phyloP scores from a whole-genome alignment of 768 basidiomycete species.

The Pleurotus platypus region DNA sequence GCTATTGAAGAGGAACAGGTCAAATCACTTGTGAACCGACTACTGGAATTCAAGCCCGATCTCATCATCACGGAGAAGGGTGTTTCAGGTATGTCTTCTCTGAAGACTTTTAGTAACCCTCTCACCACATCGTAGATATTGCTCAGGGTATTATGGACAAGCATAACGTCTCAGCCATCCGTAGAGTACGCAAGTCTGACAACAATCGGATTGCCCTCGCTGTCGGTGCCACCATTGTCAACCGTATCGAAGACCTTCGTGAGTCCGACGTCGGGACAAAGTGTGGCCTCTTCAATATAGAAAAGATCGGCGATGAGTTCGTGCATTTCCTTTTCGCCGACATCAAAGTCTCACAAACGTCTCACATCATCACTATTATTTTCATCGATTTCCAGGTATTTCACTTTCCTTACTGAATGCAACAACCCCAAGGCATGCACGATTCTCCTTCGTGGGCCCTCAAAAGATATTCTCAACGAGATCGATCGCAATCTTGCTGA shows the following conservation, averaged over 20 bases:
- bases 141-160: constrained; percentile 90
- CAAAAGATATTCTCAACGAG: constrained; percentile 97
- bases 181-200: constrained; percentile 97
- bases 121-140: constrained; percentile 52
- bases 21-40: constrained; percentile 75
- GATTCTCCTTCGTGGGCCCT: constrained; percentile 94
- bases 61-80: constrained; percentile 97
- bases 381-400: constrained; percentile 58
- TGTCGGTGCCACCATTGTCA: constrained; percentile 94
- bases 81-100: constrained; percentile 69
- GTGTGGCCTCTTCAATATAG: constrained; percentile 95
- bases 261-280: constrained; percentile 89
- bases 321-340: constrained; percentile 22
- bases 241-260: constrained; percentile 90
- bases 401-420: constrained; percentile 95
- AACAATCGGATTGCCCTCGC: constrained; percentile 98
- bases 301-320: constrained; percentile 95
- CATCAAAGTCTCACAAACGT: background rate
- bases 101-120: background rate
- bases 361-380: background rate
- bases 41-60: constrained; percentile 94
- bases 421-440: constrained; percentile 92
- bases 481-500: constrained; percentile 97
- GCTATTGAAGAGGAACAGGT: constrained; percentile 98
- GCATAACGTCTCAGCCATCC: constrained; percentile 86